Evolutionary conservation across 371 early-diverging fungal genomes (phyloP), one percentile per base, ranked within the genome.

Genomic region (Sporodiniella umbellata): DNA sequence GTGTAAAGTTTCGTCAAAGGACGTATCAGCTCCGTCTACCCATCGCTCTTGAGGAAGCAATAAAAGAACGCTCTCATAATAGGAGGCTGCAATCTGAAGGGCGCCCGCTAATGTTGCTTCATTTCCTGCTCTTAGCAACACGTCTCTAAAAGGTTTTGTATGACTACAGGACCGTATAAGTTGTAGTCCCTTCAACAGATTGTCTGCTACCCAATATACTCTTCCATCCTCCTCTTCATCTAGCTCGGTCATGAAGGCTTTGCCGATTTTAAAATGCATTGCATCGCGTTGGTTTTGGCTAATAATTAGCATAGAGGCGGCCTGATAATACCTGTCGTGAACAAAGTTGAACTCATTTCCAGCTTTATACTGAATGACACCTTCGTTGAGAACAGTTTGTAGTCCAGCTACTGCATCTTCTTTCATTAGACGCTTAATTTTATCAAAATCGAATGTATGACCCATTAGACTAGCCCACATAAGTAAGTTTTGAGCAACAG

Each of bases 381-480:
- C 70, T 42, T 73, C 74, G 33, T 68, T 68, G 8, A 70, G 46
- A 2, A 64, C 57, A 1, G 56, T 45, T 39, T 73, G 74, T n/a
- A 73, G 53, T 0, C 70, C 74, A 7, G 56, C 26, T 55, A 72
- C 66, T 19, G 72, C 66, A 5, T 30, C 23, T 14, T 17, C 12
- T 24, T 33, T 23, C 66, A 72, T 65, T 12, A 72, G 39, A 60
- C 66, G 62, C 22, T 72, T 68, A 17, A 71, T 62, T 28, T 65
- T 64, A 15, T 58, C 40, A 53, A 71, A 71, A 22, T 67, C 62
- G 48, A 71, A 71, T 0, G 54, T 50, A 17, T 56, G 68, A 1
- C 72, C 72, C 0, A 71, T 57, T 15, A 71, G 42, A 51, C 72
- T 71, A n/a, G 72, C 72, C 72, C 72, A 71, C 65, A 65, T 71